Evolutionary conservation across 768 basidiomycete species (phyloP).

Genomic region (Omphalotus guepiniiformis): DNA sequence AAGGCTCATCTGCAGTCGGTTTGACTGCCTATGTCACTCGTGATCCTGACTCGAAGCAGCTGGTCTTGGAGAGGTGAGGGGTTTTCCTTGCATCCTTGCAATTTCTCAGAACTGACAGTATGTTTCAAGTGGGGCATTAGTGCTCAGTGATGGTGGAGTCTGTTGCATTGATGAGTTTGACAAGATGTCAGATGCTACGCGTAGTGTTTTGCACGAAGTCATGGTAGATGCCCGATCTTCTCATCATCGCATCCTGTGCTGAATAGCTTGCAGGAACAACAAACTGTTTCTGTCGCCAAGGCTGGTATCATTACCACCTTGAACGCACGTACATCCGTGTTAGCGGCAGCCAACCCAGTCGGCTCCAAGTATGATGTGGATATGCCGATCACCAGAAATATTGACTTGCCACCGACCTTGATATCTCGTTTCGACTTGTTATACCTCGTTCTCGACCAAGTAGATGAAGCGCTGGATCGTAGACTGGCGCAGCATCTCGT

Average conservation of each 20-base stretch:
- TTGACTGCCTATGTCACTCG: slow-evolving; percentile 97
- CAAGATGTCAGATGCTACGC: slow-evolving; percentile 97
- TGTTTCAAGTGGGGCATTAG: slow-evolving; percentile 75
- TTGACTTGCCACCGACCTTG: slow-evolving; percentile 94
- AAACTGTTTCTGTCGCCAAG: slow-evolving; percentile 98
- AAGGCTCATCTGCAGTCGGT: slow-evolving; percentile 98
- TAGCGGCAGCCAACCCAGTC: slow-evolving; percentile 97
- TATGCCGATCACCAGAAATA: slow-evolving; percentile 90
- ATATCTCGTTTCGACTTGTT: slow-evolving; percentile 97
- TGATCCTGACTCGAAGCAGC: slow-evolving; percentile 96
- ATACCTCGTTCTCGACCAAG: slow-evolving; percentile 92
- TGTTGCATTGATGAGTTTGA: slow-evolving; percentile 99
- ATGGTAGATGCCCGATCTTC: slow-evolving; percentile 56
- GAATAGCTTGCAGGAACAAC: slow-evolving; percentile 73
- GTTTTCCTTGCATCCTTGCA: background rate
- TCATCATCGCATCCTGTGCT: background rate
- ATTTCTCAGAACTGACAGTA: background rate
- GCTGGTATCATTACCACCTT: slow-evolving; percentile 98
- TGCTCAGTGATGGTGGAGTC: slow-evolving; percentile 92
- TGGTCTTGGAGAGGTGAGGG: slow-evolving; percentile 88
- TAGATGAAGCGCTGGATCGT: slow-evolving; percentile 85
- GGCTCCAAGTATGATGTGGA: slow-evolving; percentile 93
- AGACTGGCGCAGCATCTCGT: slow-evolving; percentile 91
- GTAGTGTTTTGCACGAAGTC: slow-evolving; percentile 97
- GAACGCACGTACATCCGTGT: slow-evolving; percentile 96